Percentiles rank a stretch among this genome's conserved stretches.
Evolutionary conservation across 345 rosid genomes (phyloP).

Genomic region (Eucalyptus pauciflora): DNA sequence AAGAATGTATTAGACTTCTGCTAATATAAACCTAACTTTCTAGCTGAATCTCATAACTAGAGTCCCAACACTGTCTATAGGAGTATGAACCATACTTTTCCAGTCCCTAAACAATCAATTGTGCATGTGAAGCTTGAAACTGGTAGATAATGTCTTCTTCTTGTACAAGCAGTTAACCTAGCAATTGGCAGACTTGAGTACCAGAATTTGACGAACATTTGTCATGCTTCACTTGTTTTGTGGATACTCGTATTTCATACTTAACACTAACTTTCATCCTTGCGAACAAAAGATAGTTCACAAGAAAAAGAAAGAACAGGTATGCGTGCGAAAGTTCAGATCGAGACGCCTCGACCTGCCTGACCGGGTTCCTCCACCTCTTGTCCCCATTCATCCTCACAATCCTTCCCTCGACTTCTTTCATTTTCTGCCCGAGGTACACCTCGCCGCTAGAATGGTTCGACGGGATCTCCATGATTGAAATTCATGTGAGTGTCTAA

Average conservation of each 20-base stretch:
- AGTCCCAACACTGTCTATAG: no score
- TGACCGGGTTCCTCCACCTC: not conserved
- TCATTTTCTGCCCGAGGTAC: not conserved
- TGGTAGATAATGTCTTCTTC: not conserved
- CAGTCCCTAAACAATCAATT: not conserved
- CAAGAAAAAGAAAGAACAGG: not conserved
- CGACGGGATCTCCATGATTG: not conserved
- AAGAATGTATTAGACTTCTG: rapidly evolving
- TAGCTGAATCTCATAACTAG: no score
- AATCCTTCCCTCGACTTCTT: not conserved
- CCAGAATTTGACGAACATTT: not conserved
- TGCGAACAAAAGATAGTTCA: not conserved
- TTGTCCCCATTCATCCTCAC: not conserved
- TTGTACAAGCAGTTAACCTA: not conserved
- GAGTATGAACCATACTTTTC: not conserved
- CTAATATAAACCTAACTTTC: no score
- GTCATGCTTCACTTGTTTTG: not conserved
- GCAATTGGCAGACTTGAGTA: not conserved
- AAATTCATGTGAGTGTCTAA: not conserved
- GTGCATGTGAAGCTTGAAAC: not conserved
- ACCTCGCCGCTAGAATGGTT: not conserved
- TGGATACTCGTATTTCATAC: not conserved
- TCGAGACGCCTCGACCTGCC: not conserved
- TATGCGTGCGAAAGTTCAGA: not conserved
- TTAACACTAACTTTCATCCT: not conserved